phyloP scores from a whole-genome alignment of 306 rosid genomes.

The Spatholobus suberectus region DNA sequence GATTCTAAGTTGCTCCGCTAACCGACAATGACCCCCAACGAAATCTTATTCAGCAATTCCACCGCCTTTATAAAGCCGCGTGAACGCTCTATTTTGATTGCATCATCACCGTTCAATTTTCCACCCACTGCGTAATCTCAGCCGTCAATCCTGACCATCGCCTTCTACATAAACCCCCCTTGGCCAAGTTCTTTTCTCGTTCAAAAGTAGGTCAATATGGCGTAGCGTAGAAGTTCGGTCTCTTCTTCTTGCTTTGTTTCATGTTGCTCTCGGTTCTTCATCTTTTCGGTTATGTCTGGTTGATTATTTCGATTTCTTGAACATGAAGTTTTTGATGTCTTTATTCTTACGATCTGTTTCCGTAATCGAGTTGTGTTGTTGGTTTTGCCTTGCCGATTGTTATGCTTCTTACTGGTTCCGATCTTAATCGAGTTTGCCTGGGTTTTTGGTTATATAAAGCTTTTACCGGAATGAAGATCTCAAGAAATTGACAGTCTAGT shows the following conservation, averaged over 20 bases:
- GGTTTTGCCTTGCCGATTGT: neutral
- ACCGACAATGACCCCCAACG: neutral
- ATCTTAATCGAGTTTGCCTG: neutral
- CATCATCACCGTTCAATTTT: neutral
- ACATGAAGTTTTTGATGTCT: neutral
- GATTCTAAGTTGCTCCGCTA: neutral
- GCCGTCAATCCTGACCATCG: neutral
- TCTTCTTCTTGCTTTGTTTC: neutral
- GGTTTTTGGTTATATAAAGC: too few relatives aligned
- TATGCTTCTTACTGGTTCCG: neutral
- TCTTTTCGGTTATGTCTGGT: too few relatives aligned
- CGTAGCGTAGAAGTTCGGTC: neutral
- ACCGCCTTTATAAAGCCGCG: constrained; percentile 38
- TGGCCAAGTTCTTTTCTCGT: rapidly evolving
- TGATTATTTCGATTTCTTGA: neutral
- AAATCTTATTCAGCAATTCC: neutral
- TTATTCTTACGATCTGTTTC: neutral
- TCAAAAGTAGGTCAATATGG: neutral
- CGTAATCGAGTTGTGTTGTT: neutral
- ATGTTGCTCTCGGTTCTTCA: neutral
- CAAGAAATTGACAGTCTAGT: too few relatives aligned
- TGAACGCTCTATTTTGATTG: neutral
- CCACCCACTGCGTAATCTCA: neutral
- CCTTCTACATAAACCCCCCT: constrained; percentile 3
- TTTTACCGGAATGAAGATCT: too few relatives aligned